Percentiles rank a stretch among this genome's conserved stretches.
These are phyloP conservation scores for Acrodontium crateriforme DNA, from an alignment of 2,329 filamentous ascomycete genomes.

Conservation along the genomic window DNA sequence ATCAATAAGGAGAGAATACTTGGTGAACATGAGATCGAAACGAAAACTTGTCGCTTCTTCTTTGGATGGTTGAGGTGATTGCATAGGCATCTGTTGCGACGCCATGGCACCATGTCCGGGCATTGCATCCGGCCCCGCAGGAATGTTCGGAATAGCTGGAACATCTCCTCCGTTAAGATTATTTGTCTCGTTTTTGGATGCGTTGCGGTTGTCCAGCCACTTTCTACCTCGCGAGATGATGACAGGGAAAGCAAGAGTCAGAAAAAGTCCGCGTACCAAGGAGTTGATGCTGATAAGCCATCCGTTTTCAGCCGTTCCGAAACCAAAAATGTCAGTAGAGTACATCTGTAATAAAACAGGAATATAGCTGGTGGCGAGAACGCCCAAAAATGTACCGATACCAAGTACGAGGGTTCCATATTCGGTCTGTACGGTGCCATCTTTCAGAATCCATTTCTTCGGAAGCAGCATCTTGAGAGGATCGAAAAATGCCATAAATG, in stretches of 20 bases:
- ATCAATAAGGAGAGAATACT: constrained; percentile 52
- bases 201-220: constrained; percentile 25
- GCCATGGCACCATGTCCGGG: too few species aligned
- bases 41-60: constrained; percentile 36
- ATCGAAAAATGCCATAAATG: constrained; percentile 44
- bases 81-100: too few species aligned
- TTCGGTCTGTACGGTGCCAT: constrained; percentile 40
- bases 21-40: constrained; percentile 55
- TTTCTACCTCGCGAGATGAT: constrained; percentile 30
- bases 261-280: constrained; percentile 29
- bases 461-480: constrained; percentile 50
- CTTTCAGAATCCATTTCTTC: constrained; percentile 37
- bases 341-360: constrained; percentile 43
- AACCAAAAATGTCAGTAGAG: constrained; percentile 31
- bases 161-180: not conserved
- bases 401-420: constrained; percentile 52
- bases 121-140: not conserved
- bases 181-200: not conserved
- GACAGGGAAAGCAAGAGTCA: constrained; percentile 31
- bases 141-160: not conserved
- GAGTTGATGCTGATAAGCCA: constrained; percentile 33
- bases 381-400: constrained; percentile 51
- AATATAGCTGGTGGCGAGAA: constrained; percentile 56
- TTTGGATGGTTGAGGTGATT: not conserved
- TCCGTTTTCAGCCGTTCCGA: constrained; percentile 32